phyloP scores from a whole-genome alignment of 2,329 filamentous ascomycete genomes.

The Cytospora paraplurivora region DNA sequence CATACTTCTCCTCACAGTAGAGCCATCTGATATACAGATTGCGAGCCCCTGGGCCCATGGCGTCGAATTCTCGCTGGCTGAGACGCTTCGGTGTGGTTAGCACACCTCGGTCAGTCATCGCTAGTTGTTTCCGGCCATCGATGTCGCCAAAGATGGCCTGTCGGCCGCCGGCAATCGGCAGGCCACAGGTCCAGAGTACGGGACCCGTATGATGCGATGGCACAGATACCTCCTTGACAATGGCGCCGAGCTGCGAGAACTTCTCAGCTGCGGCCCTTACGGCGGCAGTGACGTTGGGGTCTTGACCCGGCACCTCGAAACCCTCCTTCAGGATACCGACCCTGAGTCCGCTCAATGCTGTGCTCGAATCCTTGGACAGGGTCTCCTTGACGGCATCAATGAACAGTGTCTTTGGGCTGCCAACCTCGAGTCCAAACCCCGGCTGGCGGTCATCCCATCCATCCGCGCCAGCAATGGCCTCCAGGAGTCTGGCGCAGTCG shows the following conservation, averaged over 20 bases:
- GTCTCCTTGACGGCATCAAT: conserved; percentile 18
- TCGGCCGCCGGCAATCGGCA: conserved; percentile 23
- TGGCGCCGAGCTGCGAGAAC: conserved; percentile 46
- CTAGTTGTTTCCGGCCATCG: conserved; percentile 20
- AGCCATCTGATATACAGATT: conserved; percentile 24
- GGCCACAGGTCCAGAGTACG: conserved; percentile 49
- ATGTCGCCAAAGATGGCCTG: conserved; percentile 25
- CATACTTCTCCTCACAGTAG: conserved; percentile 25
- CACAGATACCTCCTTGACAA: conserved; percentile 48
- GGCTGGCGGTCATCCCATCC: conserved; percentile 41
- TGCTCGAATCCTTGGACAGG: conserved; percentile 7
- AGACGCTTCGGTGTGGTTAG: conserved; percentile 17
- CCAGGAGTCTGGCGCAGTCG: conserved; percentile 43
- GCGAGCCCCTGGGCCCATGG: conserved; percentile 14
- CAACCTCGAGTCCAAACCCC: conserved; percentile 22
- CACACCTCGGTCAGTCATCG: conserved; percentile 19
- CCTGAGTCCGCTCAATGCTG: conserved; percentile 35
- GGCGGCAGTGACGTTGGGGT: conserved; percentile 42
- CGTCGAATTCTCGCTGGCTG: conserved; percentile 25
- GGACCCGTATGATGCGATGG: conserved; percentile 51
- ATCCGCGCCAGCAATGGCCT: conserved; percentile 47
- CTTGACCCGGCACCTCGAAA: conserved; percentile 43
- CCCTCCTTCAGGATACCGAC: conserved; percentile 50
- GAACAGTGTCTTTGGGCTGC: conserved; percentile 22
- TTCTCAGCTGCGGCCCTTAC: conserved; percentile 41